Base-by-base conservation (phyloP, 2,329 filamentous ascomycete species). In the Exserohilum turcica region DNA sequence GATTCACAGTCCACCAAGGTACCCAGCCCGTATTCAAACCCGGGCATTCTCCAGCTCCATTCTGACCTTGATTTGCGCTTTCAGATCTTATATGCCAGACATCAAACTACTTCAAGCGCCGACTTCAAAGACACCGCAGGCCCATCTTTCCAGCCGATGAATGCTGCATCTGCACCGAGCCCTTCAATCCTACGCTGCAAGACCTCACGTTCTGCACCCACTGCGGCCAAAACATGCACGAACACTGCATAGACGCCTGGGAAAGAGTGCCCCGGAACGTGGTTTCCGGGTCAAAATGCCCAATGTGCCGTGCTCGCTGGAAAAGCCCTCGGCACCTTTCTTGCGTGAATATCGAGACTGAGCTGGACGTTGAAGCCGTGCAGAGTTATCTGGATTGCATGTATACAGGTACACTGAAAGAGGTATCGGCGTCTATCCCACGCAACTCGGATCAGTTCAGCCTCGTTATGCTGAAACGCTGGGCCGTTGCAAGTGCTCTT, bases 221-320 rank as follows among this genome's bases (percentile, higher is more conserved):
- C 2, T 68, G 61, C 27, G 65, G 64, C 6, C 42, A 60, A 2
- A 65, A 66, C 8, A 10, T 64, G 3, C 65, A 68, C 21, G 37
- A 53, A 15, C 15, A 32, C 10, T 65, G 64, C 35, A 52, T 62
- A 2, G 32, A 56, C 16, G 2, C 19, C 13, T 58, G 43, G 56
- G 12, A 33, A 42, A 16, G 8, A 52, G 10, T 15, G 9, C 8
- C 4, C n/a, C 2, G n/a, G n/a, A n/a, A n/a, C n/a, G n/a, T n/a
- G n/a, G n/a, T n/a, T 0, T 12, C 27, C 3, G n/a, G n/a, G n/a
- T 37, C 38, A 0, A 56, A 46, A 0, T 68, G 63, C 27, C 59
- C 63, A 3, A 56, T 60, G 33, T 67, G 61, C 29, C 64, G 59
- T 19, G 29, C 43, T 2, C 12, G 32, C n/a, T 63, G 56, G 56